Percentiles rank a stretch among this genome's conserved stretches.
Conservation (phyloP, 495 filamentous ascomycete species). For the Penicillium ochrochloron region DNA sequence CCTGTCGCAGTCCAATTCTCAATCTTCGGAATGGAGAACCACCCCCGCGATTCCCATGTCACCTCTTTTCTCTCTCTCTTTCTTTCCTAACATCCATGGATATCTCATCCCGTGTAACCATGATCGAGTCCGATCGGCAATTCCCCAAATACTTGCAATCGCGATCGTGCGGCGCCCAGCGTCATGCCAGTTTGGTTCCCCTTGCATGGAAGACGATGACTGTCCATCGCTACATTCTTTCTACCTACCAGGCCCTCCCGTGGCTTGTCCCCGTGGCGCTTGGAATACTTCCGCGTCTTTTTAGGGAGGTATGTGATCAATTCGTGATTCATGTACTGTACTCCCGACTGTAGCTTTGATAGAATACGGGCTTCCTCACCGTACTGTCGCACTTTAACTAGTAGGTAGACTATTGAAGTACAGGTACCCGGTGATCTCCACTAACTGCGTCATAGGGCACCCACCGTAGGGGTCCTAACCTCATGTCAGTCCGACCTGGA, state of each 20-base stretch:
- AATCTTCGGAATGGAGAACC: slow-evolving; percentile 4
- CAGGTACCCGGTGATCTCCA: slow-evolving; percentile 22
- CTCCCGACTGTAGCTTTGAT: background rate
- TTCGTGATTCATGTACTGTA: background rate
- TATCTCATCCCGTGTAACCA: slow-evolving; percentile 10
- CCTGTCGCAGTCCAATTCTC: background rate
- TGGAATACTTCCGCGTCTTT: background rate
- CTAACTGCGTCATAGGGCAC: slow-evolving; percentile 33
- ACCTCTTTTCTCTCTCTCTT: background rate
- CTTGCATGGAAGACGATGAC: slow-evolving; percentile 25
- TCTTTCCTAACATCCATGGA: background rate
- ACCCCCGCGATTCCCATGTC: background rate
- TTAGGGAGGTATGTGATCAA: slow-evolving; percentile 18
- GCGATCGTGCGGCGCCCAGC: slow-evolving; percentile 25
- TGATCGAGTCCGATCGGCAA: slow-evolving; percentile 29
- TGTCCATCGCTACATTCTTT: slow-evolving; percentile 3
- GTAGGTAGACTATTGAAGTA: background rate
- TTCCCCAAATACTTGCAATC: slow-evolving; percentile 13
- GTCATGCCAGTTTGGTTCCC: slow-evolving; percentile 25
- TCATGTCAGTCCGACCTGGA: slow-evolving; percentile 18
- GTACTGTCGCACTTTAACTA: background rate
- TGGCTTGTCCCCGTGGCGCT: background rate
- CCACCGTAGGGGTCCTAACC: slow-evolving; percentile 19
- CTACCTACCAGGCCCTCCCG: background rate
- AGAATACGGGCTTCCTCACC: background rate